phyloP scores from a whole-genome alignment of 2,329 filamentous ascomycete genomes.

The Endoconidiophora laricicola region DNA sequence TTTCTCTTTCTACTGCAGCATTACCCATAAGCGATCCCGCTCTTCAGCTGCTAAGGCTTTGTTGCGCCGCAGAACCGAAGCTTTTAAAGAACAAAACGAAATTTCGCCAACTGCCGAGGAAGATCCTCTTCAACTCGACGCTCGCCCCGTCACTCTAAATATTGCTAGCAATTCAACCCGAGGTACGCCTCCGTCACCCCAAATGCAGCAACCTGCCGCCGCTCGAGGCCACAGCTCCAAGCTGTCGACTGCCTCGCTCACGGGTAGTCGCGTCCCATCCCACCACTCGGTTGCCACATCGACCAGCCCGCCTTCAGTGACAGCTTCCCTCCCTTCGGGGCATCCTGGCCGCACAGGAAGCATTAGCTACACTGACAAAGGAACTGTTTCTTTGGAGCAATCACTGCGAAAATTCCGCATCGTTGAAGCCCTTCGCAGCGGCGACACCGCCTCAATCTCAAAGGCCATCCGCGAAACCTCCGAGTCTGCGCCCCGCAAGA shows the following conservation, averaged over 20 bases:
- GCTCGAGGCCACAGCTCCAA: slow-evolving; percentile 29
- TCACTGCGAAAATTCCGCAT: slow-evolving; percentile 88
- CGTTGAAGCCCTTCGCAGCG: slow-evolving; percentile 79
- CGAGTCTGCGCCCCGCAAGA: slow-evolving; percentile 35
- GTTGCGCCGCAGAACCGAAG: slow-evolving; percentile 7
- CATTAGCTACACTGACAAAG: slow-evolving; percentile 23
- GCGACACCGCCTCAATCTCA: slow-evolving; percentile 79
- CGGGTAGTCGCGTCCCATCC: slow-evolving; percentile 27
- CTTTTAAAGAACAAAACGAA: slow-evolving; percentile 6
- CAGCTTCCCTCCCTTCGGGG: slow-evolving; percentile 13
- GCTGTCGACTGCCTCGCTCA: slow-evolving; percentile 27
- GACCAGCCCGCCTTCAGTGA: slow-evolving; percentile 20
- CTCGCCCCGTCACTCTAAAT: slow-evolving; percentile 5
- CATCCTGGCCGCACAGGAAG: slow-evolving; percentile 14
- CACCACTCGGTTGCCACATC: slow-evolving; percentile 18
- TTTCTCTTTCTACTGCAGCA: neutral
- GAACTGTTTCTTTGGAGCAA: slow-evolving; percentile 55
- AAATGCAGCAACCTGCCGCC: slow-evolving; percentile 7
- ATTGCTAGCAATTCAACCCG: slow-evolving; percentile 3
- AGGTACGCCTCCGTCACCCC: slow-evolving; percentile 1
- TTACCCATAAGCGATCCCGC: slow-evolving; percentile 10
- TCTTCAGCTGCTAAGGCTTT: slow-evolving; percentile 10
- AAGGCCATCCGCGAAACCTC: slow-evolving; percentile 60
- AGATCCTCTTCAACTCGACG: slow-evolving; percentile 3
- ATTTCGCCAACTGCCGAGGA: slow-evolving; percentile 5